Percentiles rank a stretch among this genome's conserved stretches.
Evolutionary conservation across 352 stramenopile genomes (phyloP).

Genomic region (Globisporangium heterothallicum): DNA sequence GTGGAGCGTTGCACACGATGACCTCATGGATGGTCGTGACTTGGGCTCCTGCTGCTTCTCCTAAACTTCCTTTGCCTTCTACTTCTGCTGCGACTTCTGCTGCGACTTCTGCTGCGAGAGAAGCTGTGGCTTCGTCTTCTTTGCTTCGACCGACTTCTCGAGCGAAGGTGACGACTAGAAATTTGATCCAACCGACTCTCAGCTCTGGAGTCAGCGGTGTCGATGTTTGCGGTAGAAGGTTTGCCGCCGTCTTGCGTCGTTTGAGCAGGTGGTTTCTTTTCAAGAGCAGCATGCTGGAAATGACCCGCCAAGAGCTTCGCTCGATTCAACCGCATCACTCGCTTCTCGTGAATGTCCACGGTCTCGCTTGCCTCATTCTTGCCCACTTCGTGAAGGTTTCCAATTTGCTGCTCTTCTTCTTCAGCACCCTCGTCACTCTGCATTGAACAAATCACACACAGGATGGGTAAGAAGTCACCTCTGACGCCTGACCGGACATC

Average conservation of each 20-base stretch:
- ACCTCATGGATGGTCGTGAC: background rate
- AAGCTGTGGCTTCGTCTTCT: constrained; percentile 4
- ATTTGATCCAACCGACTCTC: no score
- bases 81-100: background rate
- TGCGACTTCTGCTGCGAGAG: constrained; percentile 12
- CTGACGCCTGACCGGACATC: no score
- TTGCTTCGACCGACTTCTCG: background rate
- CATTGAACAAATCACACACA: background rate
- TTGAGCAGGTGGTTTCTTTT: constrained; percentile 1
- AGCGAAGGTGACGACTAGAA: no score
- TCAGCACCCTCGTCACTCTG: constrained; percentile 19
- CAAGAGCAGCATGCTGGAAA: constrained; percentile 12
- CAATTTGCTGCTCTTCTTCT: background rate
- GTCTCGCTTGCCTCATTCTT: constrained; percentile 4
- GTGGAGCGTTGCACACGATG: background rate
- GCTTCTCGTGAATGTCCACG: constrained; percentile 3
- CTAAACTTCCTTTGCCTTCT: background rate
- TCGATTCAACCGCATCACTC: constrained; percentile 16
- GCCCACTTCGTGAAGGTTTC: constrained; percentile 1
- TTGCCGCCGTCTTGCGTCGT: no score
- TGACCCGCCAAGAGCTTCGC: constrained; percentile 15
- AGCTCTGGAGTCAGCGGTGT: background rate
- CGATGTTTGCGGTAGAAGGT: no score
- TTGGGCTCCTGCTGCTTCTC: background rate
- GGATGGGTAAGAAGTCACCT: background rate